phyloP scores from a whole-genome alignment of 208 protist genomes.

The Acanthamoeba royreba region DNA sequence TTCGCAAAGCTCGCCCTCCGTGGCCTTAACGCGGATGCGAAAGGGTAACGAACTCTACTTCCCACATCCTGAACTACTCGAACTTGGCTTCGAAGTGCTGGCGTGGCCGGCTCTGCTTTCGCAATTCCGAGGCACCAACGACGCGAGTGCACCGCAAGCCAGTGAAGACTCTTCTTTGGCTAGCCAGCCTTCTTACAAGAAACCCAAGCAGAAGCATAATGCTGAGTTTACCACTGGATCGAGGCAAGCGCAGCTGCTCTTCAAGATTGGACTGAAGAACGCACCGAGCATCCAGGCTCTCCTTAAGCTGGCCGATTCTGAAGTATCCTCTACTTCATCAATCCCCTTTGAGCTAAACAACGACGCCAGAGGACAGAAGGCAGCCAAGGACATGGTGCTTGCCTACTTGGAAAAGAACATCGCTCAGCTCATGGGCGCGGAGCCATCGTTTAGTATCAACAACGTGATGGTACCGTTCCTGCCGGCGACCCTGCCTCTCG shows the following conservation, averaged over 20 bases:
- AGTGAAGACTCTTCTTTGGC: no score
- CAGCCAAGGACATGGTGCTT: not conserved
- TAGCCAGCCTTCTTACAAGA: no score
- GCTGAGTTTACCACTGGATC: not conserved
- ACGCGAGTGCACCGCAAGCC: no score
- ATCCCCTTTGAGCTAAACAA: not conserved
- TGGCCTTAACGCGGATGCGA: not conserved
- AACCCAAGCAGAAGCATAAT: not conserved
- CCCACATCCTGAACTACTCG: not conserved
- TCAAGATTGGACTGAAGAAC: not conserved
- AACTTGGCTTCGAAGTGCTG: not conserved
- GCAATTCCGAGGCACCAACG: no score
- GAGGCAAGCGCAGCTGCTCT: not conserved
- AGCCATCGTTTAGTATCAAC: not conserved
- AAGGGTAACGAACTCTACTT: not conserved
- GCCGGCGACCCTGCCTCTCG: not conserved
- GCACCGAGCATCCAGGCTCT: not conserved
- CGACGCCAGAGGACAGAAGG: not conserved
- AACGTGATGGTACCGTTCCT: not conserved
- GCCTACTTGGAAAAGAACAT: not conserved
- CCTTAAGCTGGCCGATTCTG: not conserved
- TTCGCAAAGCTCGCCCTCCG: not conserved
- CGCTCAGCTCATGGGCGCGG: not conserved
- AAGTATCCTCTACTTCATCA: not conserved
- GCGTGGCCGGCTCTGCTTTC: no score